Base-by-base conservation (phyloP, 176 grass and related monocot genomes). In the Pontederia crassipes region DNA sequence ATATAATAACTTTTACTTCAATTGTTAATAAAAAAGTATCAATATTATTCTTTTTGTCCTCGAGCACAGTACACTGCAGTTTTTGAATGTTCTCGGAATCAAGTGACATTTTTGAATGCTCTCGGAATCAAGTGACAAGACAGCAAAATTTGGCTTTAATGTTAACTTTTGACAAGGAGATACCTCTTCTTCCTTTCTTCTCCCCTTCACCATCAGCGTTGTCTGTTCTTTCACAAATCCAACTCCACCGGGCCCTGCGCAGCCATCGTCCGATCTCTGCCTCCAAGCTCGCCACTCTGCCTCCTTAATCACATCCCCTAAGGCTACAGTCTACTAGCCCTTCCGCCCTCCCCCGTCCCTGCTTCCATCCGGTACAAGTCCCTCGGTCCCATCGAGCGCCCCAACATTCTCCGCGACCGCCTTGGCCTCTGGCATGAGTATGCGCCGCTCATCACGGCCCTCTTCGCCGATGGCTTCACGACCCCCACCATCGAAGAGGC, bases 401-500 rank as follows among this genome's bases (percentile, higher is more conserved):
- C 20, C 46, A 74, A 74, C 4, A 68, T 97, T 66, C 81, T 92
- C 11, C 87, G 81, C 48, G 69, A 91, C n/a, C 74, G 84, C 28
- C 69, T 85, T 64, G 87, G 84, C 20, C 57, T 54, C 28, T 98
- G 84, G 93, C 61, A 88, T 59, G 93, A 91, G 79, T 97, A 97
- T 71, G 71, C 81, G 10, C 84, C 92, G 4, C 78, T 97, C 60
- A 69, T 97, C 62, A 24, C 81, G 49, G 35, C 59, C 17, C 87
- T 97, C 59, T 64, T 65, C 61, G 27, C 71, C 4, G 81, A 97
- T 29, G 93, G 87, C 27, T 91, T 97, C 81, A 83, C 76, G 0
- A 79, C 93, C 6, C 40, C 87, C 40, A 91, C 92, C 58, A 85
- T 97, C 67, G 81, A 97, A 77, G 93, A 97, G 48, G 67, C 65